Base-by-base conservation (phyloP, 2,329 filamentous ascomycete genomes). In the Hypoxylon sp. region DNA sequence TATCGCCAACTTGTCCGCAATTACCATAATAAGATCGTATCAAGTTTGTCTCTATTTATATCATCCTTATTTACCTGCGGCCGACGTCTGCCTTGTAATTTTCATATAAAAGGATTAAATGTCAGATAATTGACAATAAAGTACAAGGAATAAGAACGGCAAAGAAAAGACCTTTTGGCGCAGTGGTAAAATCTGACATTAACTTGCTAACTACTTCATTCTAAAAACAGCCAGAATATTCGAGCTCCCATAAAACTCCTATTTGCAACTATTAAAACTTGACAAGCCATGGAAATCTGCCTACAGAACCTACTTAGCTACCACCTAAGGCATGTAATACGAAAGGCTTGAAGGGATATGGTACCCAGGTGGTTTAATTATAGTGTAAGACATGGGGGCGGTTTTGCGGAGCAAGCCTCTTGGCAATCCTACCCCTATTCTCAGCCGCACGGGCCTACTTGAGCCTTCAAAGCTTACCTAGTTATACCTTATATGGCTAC, bases 321-420 rank as follows among this genome's bases (percentile, higher is more conserved):
- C 29, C 11, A 9, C 30, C 30, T 14, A 34, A 34, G 30, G 30
- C 30, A 34, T 4, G 30, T 34, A 34, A 34, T 12, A 34, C 30
- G 30, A 34, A 11, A 34, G 9, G 3, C 12, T 34, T 34, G 11
- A 12, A 34, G 19, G 19, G 4, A 19, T 45, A 9, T n/a, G n/a
- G n/a, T n/a, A 19, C 23, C 25, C 23, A n/a, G 16, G 19, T 23
- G n/a, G 16, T 19, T 27, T 34, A 43, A 41, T 39, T 54, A 54
- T 55, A 55, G 37, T 4, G 23, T 16, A 32, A 19, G 14, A 55
- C 43, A 23, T 5, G 30, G 30, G 30, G 52, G 37, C 27, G 45
- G 43, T 25, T 25, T 21, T 32, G 43, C 52, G 7, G 30, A 27
- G 5, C 46, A n/a, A 46, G 39, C 27, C 39, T 23, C 39, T 11